Base-by-base conservation (phyloP, 1,139 yeast species). In the Spathaspora sp. region DNA sequence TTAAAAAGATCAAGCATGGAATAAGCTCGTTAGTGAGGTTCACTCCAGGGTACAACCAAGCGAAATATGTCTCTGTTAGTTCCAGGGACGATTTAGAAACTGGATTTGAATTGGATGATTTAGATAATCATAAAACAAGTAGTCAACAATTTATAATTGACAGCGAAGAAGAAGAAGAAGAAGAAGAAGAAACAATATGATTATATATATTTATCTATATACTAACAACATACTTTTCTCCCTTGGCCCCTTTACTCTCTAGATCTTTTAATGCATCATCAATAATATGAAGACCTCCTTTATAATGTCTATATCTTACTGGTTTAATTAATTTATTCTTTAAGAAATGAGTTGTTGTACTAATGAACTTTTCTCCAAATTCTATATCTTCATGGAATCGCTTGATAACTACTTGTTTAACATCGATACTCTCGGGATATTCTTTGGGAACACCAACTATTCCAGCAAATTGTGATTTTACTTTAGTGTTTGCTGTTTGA, bases 381-480 rank as follows among this genome's bases (percentile, higher is more conserved):
- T 53, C 55, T 16, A 70, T 43, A 49, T 74, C 68, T 54, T 75
- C 80, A 48, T 75, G 80, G 51, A 75, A 75, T 47, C 58, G 58
- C 50, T 75, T 75, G 31, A 75, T 67, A 10, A 63, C 54, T 1
- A 74, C 74, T 15, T 64, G 61, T 43, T 59, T 64, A 6, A 52
- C 38, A 0, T 65, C 51, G 1, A 58, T 58, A 6, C 66, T 56
- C n/a, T 58, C 53, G 1, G 59, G 56, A 8, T 64, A 57, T 7
- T 59, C 46, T 41, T 59, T 51, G 3, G 79, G 78, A 3, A 58
- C 54, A 1, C 74, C 69, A 7, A 71, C 78, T 25, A 73, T 70
- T 10, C 75, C 76, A 15, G 73, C 66, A 50, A 74, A 65, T 25
- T 44, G 42, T 18, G 63, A 50, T 24, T 41, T 43, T 4, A 18